Evolutionary conservation across 192 early-diverging fungal species (phyloP), one percentile per base, ranked within the genome.

Genomic region (Haplosporangium gracile): DNA sequence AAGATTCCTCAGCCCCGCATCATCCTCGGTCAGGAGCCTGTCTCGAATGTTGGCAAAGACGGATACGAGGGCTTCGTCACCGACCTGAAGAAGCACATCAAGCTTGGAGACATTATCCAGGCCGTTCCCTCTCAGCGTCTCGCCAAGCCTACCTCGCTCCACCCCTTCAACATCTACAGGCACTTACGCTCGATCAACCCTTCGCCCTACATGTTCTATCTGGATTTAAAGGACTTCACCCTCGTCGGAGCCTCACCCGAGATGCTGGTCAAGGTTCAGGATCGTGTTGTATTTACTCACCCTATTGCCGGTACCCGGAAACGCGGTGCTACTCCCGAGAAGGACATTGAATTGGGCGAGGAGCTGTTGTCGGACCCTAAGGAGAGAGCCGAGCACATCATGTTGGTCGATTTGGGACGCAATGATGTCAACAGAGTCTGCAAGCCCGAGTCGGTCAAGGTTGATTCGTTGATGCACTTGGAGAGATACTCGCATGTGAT

Each of bases 181-280:
- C 95, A 98, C 75, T 90, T 99, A 76, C 92, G 99, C 71, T 96
- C 95, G 26, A 89, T 99, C 69, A 99, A 99, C 84, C 99, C 99
- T n/a, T 99, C 98, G 10, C 99, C 99, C 29, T 99, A 99, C 89
- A 98, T 99, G 98, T 99, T 99, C 87, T 99, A 99, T 88, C 93
- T 99, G 80, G 94, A 99, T 83, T 89, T 99, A 70, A 94, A 95
- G 68, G 96, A 93, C 71, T 99, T 98, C 83, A 96, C 97, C 82
- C 90, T 99, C 26, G 99, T 99, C 39, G 99, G 99, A 22, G 99
- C 99, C 4, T 98, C 97, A 26, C 99, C 99, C 20, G 99, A 99
- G 89, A 98, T 99, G 96, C 91, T 99, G 63, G 95, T 97, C 47
- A 97, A 97, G 81, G 98, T 99, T 26, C 93, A 95, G 70, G 90